Percentiles rank a stretch among this genome's conserved stretches.
phyloP scores from a whole-genome alignment of 495 filamentous ascomycete species.

The Talaromyces thailandensis region DNA sequence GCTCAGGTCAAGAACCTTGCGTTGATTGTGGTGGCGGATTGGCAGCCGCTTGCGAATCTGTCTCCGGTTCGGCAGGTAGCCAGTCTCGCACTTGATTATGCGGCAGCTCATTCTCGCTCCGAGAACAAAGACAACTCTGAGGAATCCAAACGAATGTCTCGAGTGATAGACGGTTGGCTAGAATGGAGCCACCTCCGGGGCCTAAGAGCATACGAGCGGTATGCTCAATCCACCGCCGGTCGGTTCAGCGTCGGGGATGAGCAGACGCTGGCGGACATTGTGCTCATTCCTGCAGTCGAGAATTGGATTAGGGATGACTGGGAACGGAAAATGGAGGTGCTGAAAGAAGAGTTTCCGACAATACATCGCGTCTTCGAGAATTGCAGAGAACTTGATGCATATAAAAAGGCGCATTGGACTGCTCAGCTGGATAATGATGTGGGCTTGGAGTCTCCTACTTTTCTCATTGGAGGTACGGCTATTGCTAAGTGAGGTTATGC shows the following conservation, averaged over 20 bases:
- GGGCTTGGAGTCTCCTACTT: neutral
- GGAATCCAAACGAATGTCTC: neutral
- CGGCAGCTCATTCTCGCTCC: neutral
- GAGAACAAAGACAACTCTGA: neutral
- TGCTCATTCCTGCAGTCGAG: neutral
- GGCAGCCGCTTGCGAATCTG: neutral
- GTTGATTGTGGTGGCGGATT: neutral
- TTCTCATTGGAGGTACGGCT: neutral
- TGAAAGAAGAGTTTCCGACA: neutral
- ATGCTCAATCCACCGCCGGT: neutral
- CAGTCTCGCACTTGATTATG: neutral
- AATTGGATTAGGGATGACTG: neutral
- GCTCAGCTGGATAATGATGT: neutral
- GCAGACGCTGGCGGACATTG: slow-evolving; percentile 1
- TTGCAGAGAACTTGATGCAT: neutral
- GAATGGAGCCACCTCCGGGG: slow-evolving; percentile 1
- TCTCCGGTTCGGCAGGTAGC: neutral
- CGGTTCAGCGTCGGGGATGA: neutral
- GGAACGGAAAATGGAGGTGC: neutral
- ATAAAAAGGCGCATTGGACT: neutral
- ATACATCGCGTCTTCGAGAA: neutral
- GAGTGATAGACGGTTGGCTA: neutral
- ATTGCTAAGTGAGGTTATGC: neutral
- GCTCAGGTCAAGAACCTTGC: neutral
- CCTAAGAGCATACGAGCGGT: neutral